Evolutionary conservation across 331 rosid genomes (phyloP).

Genomic region (Malus hybrid): DNA sequence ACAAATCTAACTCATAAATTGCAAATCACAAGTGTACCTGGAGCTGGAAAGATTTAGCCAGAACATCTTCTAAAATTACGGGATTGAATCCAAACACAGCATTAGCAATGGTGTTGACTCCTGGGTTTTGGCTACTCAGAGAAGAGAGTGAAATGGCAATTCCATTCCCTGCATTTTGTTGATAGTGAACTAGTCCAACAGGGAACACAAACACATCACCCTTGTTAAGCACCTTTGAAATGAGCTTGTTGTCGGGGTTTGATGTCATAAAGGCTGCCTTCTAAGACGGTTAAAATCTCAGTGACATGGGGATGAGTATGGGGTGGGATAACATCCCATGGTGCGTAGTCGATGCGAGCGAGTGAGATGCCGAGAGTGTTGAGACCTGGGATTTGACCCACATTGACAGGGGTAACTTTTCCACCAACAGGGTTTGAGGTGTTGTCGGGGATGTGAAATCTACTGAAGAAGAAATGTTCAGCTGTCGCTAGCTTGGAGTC

Average conservation of each 20-base stretch:
- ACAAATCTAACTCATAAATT: not conserved
- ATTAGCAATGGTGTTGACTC: conserved; percentile 7
- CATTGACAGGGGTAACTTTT: not conserved
- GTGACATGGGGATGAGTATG: not conserved
- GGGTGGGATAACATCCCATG: not conserved
- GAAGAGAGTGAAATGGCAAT: not conserved
- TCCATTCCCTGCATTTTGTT: not conserved
- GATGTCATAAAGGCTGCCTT: conserved; percentile 8
- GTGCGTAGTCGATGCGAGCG: not conserved
- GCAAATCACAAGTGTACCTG: not conserved
- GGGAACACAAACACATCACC: conserved; percentile 9
- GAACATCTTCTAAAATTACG: not conserved
- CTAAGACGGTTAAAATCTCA: not conserved
- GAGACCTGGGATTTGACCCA: not conserved
- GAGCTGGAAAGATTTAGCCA: conserved; percentile 5
- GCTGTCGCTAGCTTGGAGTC: not conserved
- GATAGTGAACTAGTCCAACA: conserved; percentile 1
- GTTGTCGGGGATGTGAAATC: not conserved
- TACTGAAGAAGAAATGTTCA: not conserved
- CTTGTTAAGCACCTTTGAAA: not conserved
- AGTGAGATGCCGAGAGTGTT: conserved; percentile 1
- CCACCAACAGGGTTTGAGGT: not conserved
- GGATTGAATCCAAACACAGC: not conserved
- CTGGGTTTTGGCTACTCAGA: conserved; percentile 15
- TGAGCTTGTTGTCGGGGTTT: conserved; percentile 4